phyloP scores from a whole-genome alignment of 1,284 basidiomycete species.

The Athelia sp. region DNA sequence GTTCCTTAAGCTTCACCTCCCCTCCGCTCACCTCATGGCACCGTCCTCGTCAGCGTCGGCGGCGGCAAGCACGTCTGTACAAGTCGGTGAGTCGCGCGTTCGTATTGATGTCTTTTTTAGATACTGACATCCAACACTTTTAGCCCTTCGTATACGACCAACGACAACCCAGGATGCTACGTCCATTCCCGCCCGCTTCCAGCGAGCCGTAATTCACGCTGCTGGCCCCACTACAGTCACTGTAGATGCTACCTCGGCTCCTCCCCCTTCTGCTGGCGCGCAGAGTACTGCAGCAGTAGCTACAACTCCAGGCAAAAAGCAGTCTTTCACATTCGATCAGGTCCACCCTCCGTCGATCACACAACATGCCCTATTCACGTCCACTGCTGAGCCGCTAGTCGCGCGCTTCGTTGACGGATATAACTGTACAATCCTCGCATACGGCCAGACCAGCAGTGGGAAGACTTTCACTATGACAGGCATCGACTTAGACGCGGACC shows the following conservation, averaged over 20 bases:
- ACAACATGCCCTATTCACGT: constrained; percentile 82
- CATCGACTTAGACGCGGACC: constrained; percentile 79
- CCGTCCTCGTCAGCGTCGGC: constrained; percentile 60
- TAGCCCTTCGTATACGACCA: constrained; percentile 92
- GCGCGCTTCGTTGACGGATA: constrained; percentile 92
- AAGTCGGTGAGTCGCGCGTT: constrained; percentile 67
- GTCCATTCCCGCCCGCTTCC: constrained; percentile 90
- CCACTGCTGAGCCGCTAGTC: constrained; percentile 81
- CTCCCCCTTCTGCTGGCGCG: constrained; percentile 38
- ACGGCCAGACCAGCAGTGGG: constrained; percentile 96
- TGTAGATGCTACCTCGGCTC: constrained; percentile 60
- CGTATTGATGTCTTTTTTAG: constrained; percentile 2
- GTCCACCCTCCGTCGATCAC: constrained; percentile 82
- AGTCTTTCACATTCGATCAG: constrained; percentile 90
- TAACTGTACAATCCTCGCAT: constrained; percentile 97
- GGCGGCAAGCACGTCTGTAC: constrained; percentile 71
- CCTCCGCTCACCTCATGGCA: constrained; percentile 39
- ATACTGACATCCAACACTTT: constrained; percentile 8
- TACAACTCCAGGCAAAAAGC: constrained; percentile 66
- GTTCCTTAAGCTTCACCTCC: neutral
- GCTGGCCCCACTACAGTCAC: constrained; percentile 64
- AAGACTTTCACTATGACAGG: constrained; percentile 98
- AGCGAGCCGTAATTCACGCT: constrained; percentile 82
- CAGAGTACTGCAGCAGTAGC: constrained; percentile 47
- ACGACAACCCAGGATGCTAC: constrained; percentile 77